A percentile compares a stretch with the other conserved stretches of the same genome.
Evolutionary conservation across 805 yeast species (phyloP).

Genomic region (Teunomyces atbi): DNA sequence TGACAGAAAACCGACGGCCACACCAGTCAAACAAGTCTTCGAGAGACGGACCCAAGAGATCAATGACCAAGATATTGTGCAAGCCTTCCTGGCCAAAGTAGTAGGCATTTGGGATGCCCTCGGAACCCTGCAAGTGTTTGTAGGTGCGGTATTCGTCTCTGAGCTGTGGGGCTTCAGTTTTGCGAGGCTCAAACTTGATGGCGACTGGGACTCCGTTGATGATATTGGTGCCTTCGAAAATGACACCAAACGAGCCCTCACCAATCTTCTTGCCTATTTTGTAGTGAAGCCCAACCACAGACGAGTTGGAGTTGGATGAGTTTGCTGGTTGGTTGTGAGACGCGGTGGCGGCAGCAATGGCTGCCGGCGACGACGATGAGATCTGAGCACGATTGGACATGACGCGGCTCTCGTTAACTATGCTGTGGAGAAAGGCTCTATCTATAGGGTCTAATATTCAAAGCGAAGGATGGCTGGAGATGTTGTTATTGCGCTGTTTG

Average conservation of each 20-base stretch:
- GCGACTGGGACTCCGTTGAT: constrained; percentile 68
- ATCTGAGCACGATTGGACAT: constrained; percentile 29
- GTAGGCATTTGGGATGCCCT: constrained; percentile 80
- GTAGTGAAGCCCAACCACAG: constrained; percentile 65
- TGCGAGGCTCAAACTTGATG: constrained; percentile 76
- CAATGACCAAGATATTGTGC: constrained; percentile 74
- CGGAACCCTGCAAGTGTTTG: constrained; percentile 63
- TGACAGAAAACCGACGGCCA: constrained; percentile 67
- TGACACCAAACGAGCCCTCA: constrained; percentile 84
- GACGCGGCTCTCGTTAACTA: neutral
- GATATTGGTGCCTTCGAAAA: constrained; percentile 77
- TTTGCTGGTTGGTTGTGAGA: constrained; percentile 22
- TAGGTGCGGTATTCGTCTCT: constrained; percentile 80
- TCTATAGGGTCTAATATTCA: neutral
- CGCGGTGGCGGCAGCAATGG: constrained; percentile 40
- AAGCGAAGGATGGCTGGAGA: neutral
- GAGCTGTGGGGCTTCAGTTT: constrained; percentile 80
- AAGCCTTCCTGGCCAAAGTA: constrained; percentile 85
- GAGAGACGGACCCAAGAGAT: constrained; percentile 73
- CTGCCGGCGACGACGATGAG: constrained; percentile 33
- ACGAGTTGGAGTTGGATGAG: constrained; percentile 26
- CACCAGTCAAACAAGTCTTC: constrained; percentile 90
- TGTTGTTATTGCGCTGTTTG: too few species aligned
- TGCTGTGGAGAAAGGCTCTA: neutral
- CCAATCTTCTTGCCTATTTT: constrained; percentile 83